phyloP scores from a whole-genome alignment of 352 stramenopile species.

The Phytophthora foliorum region DNA sequence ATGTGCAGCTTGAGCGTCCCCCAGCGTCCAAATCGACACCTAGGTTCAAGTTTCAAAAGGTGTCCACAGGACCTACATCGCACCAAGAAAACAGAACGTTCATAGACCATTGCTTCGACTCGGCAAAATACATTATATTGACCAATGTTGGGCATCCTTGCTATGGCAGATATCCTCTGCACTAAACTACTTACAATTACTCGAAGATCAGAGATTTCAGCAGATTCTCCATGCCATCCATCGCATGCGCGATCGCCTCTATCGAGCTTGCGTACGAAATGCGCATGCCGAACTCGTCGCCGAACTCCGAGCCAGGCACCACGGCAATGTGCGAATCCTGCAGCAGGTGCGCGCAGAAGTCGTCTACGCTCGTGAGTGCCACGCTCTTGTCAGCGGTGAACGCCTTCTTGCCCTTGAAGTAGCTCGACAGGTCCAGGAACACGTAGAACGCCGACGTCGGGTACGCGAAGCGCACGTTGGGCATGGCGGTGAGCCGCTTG shows the following conservation, averaged over 20 bases:
- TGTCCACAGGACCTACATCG: no score
- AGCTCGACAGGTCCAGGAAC: slow-evolving; percentile 90
- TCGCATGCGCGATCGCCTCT: slow-evolving; percentile 76
- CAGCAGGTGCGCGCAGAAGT: slow-evolving; percentile 94
- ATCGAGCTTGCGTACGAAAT: slow-evolving; percentile 97
- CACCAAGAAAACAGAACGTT: no score
- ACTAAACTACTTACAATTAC: slow-evolving; percentile 18
- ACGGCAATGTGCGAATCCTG: slow-evolving; percentile 93
- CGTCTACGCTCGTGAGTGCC: slow-evolving; percentile 64
- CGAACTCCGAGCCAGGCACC: slow-evolving; percentile 96
- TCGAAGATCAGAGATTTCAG: slow-evolving; percentile 59
- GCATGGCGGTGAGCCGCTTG: slow-evolving; percentile 82
- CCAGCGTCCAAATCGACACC: no score
- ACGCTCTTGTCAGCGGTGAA: slow-evolving; percentile 43
- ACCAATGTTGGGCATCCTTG: background rate
- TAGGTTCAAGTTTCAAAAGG: no score
- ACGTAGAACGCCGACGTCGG: slow-evolving; percentile 97
- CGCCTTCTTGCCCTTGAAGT: slow-evolving; percentile 69
- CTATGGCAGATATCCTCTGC: background rate
- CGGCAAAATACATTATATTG: background rate
- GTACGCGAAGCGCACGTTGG: slow-evolving; percentile 82
- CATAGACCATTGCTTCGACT: no score
- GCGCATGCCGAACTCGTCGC: slow-evolving; percentile 91
- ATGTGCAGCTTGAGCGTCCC: no score
- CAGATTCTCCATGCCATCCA: slow-evolving; percentile 71